Conservation (phyloP, 768 basidiomycete species). For the Kwoniella newhampshirensis region DNA sequence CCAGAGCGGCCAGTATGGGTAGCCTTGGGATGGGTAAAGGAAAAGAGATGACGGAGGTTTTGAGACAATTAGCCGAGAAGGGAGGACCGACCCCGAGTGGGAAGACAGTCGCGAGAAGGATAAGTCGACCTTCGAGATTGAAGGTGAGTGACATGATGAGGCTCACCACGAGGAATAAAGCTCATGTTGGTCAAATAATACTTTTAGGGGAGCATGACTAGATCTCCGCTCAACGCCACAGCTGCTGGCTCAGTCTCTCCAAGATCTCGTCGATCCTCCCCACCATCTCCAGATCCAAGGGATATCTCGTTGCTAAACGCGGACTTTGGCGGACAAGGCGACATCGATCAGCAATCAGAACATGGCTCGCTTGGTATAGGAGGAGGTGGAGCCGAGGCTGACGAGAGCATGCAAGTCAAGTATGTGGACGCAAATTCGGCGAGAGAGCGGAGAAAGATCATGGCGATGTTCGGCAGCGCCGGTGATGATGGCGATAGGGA, state of each 20-base stretch:
- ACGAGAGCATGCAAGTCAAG: slow-evolving; percentile 43
- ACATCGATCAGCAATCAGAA: slow-evolving; percentile 3
- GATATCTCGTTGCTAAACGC: too few relatives aligned
- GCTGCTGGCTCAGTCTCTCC: slow-evolving; percentile 7
- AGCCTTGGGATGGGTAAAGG: slow-evolving; percentile 3
- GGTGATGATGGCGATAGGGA: slow-evolving; percentile 1
- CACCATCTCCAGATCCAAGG: slow-evolving; percentile 4
- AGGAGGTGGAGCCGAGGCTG: slow-evolving; percentile 8
- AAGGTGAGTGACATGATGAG: slow-evolving; percentile 12
- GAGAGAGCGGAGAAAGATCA: slow-evolving; percentile 40
- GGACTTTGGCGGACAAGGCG: too few relatives aligned
- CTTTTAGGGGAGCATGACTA: not conserved
- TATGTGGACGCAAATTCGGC: slow-evolving; percentile 45
- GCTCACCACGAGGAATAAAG: not conserved
- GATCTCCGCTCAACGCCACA: slow-evolving; percentile 13
- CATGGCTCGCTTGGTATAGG: slow-evolving; percentile 1
- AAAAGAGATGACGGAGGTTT: slow-evolving; percentile 34
- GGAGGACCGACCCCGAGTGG: slow-evolving; percentile 9
- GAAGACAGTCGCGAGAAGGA: slow-evolving; percentile 2
- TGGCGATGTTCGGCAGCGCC: slow-evolving; percentile 46
- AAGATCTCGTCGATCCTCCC: not conserved
- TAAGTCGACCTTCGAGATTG: slow-evolving; percentile 12
- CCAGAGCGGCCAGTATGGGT: slow-evolving; percentile 15
- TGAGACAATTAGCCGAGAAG: slow-evolving; percentile 31
- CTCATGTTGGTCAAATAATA: not conserved